phyloP scores from a whole-genome alignment of 257 asterid genomes.

The Thymus mandschuricus region DNA sequence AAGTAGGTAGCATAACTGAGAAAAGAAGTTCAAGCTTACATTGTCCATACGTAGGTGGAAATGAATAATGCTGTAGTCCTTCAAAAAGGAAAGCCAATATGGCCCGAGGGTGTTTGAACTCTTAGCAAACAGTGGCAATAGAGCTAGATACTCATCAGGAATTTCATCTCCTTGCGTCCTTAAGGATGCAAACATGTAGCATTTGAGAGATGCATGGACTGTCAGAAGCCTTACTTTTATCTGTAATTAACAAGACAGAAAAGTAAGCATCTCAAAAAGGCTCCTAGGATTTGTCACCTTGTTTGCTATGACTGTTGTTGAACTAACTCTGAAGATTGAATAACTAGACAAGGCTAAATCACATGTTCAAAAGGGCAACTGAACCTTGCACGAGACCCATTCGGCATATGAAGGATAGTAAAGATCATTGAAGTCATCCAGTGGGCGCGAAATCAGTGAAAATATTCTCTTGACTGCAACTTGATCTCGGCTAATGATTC shows the following conservation, averaged over 20 bases:
- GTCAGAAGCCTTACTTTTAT: slow-evolving; percentile 92
- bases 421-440: slow-evolving; percentile 85
- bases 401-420: slow-evolving; percentile 98
- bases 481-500: slow-evolving; percentile 94
- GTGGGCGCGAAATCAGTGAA: slow-evolving; percentile 92
- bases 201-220: slow-evolving; percentile 96
- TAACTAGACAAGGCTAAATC: slow-evolving; percentile 24
- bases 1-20: slow-evolving; percentile 30
- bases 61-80: slow-evolving; percentile 75
- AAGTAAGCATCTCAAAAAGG: slow-evolving; percentile 35
- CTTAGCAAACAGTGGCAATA: slow-evolving; percentile 83
- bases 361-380: slow-evolving; percentile 16
- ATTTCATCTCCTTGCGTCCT: slow-evolving; percentile 68
- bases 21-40: slow-evolving; percentile 60
- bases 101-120: slow-evolving; percentile 74
- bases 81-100: slow-evolving; percentile 89
- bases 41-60: slow-evolving; percentile 63
- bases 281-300: slow-evolving; percentile 15
- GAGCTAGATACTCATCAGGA: slow-evolving; percentile 74
- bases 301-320: slow-evolving; percentile 22
- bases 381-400: slow-evolving; percentile 99
- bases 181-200: slow-evolving; percentile 77
- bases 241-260: slow-evolving; percentile 48
- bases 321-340: slow-evolving; percentile 25
- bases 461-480: slow-evolving; percentile 92